Evolutionary conservation across 2,329 filamentous ascomycete genomes (phyloP).

Genomic region (Iodosphaeria phyllophila): DNA sequence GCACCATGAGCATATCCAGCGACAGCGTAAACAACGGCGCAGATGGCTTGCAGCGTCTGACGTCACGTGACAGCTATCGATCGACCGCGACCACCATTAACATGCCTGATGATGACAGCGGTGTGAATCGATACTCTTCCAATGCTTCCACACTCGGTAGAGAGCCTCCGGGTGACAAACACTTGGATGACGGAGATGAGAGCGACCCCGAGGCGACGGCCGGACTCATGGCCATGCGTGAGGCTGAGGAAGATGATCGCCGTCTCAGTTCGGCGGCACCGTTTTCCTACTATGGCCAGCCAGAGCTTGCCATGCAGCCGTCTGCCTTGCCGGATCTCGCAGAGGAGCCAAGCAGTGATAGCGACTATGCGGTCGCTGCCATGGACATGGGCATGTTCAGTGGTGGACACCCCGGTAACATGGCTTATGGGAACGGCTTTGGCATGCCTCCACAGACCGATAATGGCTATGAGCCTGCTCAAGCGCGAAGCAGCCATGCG

Average conservation of each 20-base stretch:
- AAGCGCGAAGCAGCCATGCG: conserved; percentile 18
- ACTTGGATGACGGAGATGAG: conserved; percentile 42
- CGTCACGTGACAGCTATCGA: conserved; percentile 20
- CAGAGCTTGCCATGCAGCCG: conserved; percentile 14
- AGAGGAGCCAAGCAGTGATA: conserved; percentile 46
- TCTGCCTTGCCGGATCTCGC: conserved; percentile 25
- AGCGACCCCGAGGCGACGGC: conserved; percentile 79
- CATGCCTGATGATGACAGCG: conserved; percentile 14
- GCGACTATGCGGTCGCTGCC: conserved; percentile 41
- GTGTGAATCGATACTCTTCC: conserved; percentile 20
- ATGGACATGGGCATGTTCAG: conserved; percentile 61
- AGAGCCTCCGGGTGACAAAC: conserved; percentile 6
- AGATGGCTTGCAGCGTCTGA: conserved; percentile 22
- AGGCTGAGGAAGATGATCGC: conserved; percentile 64
- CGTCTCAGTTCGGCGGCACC: conserved; percentile 34
- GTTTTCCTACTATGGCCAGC: conserved; percentile 26
- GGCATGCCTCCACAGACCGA: no score
- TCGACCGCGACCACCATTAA: conserved; percentile 28
- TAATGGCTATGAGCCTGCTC: no score
- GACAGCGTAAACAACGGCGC: conserved; percentile 26
- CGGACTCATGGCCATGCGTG: conserved; percentile 64
- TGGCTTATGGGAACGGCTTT: conserved; percentile 30
- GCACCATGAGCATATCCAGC: conserved; percentile 24
- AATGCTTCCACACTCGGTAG: conserved; percentile 21
- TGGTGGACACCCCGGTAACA: conserved; percentile 43